These are phyloP conservation scores for Colletotrichum scovillei DNA, from an alignment of 2,329 filamentous ascomycete species.

Conservation along the genomic window DNA sequence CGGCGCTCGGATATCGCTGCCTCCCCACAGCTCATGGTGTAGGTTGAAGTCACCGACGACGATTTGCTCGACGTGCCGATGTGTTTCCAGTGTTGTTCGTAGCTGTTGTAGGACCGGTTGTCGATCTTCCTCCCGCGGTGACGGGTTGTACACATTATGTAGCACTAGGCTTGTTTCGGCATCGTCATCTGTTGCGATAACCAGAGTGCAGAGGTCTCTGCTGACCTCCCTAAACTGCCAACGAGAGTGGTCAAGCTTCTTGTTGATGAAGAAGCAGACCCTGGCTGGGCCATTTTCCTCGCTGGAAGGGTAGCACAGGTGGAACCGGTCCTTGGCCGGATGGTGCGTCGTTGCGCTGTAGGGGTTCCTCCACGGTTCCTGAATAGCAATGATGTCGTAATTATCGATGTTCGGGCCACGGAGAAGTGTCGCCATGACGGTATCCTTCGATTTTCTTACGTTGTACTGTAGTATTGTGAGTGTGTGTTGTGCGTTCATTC, in stretches of 20 bases:
- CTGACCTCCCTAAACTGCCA: not conserved
- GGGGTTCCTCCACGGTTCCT: conserved; percentile 11
- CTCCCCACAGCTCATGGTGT: conserved; percentile 2
- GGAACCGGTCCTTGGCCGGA: conserved; percentile 13
- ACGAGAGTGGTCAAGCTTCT: conserved; percentile 5
- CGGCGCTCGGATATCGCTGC: not conserved
- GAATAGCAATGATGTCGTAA: conserved; percentile 14
- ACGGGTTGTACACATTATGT: no score
- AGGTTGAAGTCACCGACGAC: conserved; percentile 4
- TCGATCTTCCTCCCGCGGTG: no score
- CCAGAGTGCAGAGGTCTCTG: no score
- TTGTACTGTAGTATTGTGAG: conserved; percentile 19
- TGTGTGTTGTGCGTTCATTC: conserved; percentile 9
- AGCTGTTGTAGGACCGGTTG: not conserved
- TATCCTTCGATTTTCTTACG: conserved; percentile 16
- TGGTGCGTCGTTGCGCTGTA: conserved; percentile 7
- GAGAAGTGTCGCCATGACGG: conserved; percentile 10
- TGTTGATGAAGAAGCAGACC: conserved; percentile 13
- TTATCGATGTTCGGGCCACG: conserved; percentile 8
- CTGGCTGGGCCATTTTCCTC: not conserved
- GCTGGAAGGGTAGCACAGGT: not conserved
- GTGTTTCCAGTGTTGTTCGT: not conserved
- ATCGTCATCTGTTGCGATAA: no score
- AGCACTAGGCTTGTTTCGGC: no score
- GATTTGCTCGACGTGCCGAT: not conserved